Percentiles rank a stretch among this genome's conserved stretches.
These are phyloP conservation scores for Jacaranda copaia DNA, from an alignment of 257 asterid species.

Conservation along the genomic window DNA sequence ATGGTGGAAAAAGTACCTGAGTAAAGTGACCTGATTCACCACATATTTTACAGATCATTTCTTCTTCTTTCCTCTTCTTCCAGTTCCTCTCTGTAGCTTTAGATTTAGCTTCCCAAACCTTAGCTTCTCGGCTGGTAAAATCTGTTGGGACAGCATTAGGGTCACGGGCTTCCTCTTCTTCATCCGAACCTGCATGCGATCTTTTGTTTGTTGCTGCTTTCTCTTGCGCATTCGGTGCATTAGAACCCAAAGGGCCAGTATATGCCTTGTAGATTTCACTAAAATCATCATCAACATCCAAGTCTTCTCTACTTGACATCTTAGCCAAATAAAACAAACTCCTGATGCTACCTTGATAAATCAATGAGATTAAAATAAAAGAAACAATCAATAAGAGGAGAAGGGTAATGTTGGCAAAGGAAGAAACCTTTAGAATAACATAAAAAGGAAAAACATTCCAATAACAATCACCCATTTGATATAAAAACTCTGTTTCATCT, in stretches of 20 bases:
- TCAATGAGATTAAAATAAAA: neutral
- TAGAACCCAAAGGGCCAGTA: slow-evolving; percentile 80
- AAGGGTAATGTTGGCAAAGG: neutral
- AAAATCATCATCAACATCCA: slow-evolving; percentile 86
- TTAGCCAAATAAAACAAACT: slow-evolving; percentile 35
- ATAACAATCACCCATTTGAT: neutral
- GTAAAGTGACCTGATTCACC: slow-evolving; percentile 99
- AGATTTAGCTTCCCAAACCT: slow-evolving; percentile 99
- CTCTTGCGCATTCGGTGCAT: slow-evolving; percentile 55
- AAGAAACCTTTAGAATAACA: neutral
- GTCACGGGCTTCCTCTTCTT: slow-evolving; percentile 81
- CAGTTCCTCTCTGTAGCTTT: slow-evolving; percentile 98
- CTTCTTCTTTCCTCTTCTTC: slow-evolving; percentile 99
- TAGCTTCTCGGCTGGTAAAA: slow-evolving; percentile 99
- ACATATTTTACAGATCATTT: slow-evolving; percentile 93
- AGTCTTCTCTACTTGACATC: slow-evolving; percentile 78
- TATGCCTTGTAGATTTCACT: slow-evolving; percentile 91
- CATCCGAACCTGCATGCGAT: slow-evolving; percentile 79
- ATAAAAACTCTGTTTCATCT: neutral
- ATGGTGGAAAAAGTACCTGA: slow-evolving; percentile 60
- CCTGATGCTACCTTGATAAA: slow-evolving; percentile 35
- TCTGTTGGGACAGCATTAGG: slow-evolving; percentile 99
- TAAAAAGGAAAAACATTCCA: neutral
- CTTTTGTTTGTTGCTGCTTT: slow-evolving; percentile 62
- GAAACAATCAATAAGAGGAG: neutral